Evolutionary conservation across 805 yeast species (phyloP).

Genomic region (Barnettozyma salicaria): DNA sequence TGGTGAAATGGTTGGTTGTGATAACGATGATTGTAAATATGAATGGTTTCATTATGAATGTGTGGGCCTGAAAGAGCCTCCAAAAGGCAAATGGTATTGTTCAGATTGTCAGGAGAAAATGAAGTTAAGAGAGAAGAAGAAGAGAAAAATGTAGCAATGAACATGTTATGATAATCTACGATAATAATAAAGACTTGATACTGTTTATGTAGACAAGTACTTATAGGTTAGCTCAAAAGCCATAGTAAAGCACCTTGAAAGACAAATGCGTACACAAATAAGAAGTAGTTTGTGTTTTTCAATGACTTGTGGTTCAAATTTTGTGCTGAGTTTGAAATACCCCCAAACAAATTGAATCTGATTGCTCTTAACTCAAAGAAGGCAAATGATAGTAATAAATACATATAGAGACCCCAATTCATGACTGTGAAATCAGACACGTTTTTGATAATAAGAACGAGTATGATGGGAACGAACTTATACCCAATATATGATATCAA

Average conservation of each 20-base stretch:
- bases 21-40: constrained; percentile 76
- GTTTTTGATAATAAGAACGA: constrained; percentile 48
- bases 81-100: constrained; percentile 93
- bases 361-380: constrained; percentile 56
- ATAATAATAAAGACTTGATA: background rate
- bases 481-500: constrained; percentile 87
- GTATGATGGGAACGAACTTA: constrained; percentile 77
- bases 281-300: constrained; percentile 78
- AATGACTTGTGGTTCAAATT: constrained; percentile 62
- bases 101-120: constrained; percentile 59
- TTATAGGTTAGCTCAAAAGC: constrained; percentile 40
- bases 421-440: constrained; percentile 35
- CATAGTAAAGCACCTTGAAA: constrained; percentile 74
- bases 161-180: constrained; percentile 3
- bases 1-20: constrained; percentile 97
- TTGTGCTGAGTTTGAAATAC: constrained; percentile 43
- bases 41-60: constrained; percentile 98
- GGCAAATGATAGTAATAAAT: constrained; percentile 52
- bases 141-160: constrained; percentile 13
- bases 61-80: constrained; percentile 84
- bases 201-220: background rate
- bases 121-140: constrained; percentile 25
- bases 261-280: constrained; percentile 77
- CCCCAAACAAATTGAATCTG: constrained; percentile 35
- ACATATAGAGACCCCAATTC: constrained; percentile 45